Conservation (phyloP, 441 rosid genomes). For the Erodium trifolium region DNA sequence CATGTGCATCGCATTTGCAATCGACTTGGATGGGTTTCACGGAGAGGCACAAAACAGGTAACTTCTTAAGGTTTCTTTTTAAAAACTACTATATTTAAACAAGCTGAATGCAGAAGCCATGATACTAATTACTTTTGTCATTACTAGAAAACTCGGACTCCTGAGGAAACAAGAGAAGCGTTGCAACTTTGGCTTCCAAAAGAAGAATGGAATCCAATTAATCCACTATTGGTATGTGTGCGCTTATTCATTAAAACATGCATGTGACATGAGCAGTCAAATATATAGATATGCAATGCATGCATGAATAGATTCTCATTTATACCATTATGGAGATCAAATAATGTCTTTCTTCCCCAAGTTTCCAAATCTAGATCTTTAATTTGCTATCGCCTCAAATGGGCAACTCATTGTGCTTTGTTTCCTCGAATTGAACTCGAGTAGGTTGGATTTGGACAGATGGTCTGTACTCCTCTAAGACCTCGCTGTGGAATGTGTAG, state of each 20-base stretch:
- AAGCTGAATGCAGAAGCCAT: too few species aligned
- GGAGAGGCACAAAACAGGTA: constrained; percentile 60
- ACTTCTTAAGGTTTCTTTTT: constrained; percentile 5
- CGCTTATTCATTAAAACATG: constrained; percentile 4
- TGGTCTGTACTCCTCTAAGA: constrained; percentile 73
- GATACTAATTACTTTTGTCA: constrained; percentile 4
- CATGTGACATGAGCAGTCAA: neutral
- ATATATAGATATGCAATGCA: neutral
- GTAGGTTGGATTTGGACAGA: constrained; percentile 96
- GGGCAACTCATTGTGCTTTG: neutral
- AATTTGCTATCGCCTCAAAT: neutral
- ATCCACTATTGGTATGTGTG: constrained; percentile 66
- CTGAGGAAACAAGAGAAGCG: constrained; percentile 82
- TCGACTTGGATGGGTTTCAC: constrained; percentile 90
- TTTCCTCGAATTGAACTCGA: neutral
- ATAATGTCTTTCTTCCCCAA: neutral
- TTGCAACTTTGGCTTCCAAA: constrained; percentile 92
- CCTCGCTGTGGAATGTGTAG: constrained; percentile 66
- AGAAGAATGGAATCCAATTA: constrained; percentile 86
- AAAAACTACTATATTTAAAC: neutral
- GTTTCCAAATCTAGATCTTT: neutral
- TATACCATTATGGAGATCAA: neutral
- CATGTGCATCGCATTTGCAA: constrained; percentile 92
- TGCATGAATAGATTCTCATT: neutral
- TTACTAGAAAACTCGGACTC: constrained; percentile 60